These are phyloP conservation scores for Leccinum olivaceoglutinosum DNA, from an alignment of 1,284 basidiomycete genomes.

Conservation along the genomic window DNA sequence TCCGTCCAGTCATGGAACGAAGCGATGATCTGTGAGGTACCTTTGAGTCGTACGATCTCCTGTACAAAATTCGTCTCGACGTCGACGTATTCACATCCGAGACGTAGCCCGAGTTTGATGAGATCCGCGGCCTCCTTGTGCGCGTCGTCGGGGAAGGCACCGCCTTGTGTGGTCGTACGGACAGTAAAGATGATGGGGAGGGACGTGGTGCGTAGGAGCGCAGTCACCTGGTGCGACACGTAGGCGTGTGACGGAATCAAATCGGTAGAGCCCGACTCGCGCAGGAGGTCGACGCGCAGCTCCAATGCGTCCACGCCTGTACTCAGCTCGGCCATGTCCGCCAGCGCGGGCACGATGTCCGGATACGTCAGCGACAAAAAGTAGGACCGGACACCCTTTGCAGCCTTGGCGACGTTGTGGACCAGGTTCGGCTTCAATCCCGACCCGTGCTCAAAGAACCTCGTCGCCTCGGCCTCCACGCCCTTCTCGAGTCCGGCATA, in stretches of 20 bases:
- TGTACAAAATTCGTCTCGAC: too few species aligned
- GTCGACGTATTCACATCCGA: too few species aligned
- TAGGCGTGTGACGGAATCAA: constrained; percentile 69
- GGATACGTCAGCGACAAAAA: constrained; percentile 94
- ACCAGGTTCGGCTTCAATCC: constrained; percentile 67
- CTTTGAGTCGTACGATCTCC: too few species aligned
- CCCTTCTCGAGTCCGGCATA: constrained; percentile 41
- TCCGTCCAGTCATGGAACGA: too few species aligned
- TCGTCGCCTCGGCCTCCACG: constrained; percentile 38
- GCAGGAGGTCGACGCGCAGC: constrained; percentile 87
- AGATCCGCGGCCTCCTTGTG: too few species aligned
- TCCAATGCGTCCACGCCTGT: constrained; percentile 92
- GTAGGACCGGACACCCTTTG: constrained; percentile 65
- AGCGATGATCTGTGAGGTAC: too few species aligned
- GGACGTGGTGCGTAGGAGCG: constrained; percentile 52
- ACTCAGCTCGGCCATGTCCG: constrained; percentile 67
- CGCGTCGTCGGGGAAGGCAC: too few species aligned
- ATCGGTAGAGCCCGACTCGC: constrained; percentile 38
- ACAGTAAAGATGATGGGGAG: too few species aligned
- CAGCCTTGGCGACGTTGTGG: constrained; percentile 42
- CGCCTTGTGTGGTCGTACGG: too few species aligned
- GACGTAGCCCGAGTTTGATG: too few species aligned
- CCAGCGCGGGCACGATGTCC: constrained; percentile 70
- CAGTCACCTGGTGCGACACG: constrained; percentile 79
- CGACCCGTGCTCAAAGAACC: constrained; percentile 89